These are phyloP conservation scores for Nidula niveotomentosa DNA, from an alignment of 1,284 basidiomycete species.

Conservation along the genomic window DNA sequence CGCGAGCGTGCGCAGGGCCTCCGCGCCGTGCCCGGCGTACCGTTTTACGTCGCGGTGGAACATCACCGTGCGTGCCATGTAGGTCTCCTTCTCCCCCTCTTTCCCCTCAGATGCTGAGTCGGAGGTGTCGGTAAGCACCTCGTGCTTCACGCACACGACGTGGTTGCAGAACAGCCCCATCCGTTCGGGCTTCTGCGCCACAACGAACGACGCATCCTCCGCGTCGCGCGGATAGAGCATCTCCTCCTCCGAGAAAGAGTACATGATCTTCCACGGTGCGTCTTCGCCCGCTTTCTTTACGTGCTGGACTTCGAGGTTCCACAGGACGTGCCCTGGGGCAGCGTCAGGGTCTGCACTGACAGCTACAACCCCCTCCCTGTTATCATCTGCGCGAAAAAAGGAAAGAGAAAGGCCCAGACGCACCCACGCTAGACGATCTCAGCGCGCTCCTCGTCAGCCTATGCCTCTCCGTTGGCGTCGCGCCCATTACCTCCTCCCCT, in stretches of 20 bases:
- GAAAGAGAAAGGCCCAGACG: background rate
- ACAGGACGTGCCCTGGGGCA: conserved; percentile 17
- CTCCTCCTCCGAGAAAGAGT: conserved; percentile 34
- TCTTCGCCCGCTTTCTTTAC: conserved; percentile 9
- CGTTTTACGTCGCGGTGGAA: conserved; percentile 24
- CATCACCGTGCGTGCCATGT: conserved; percentile 26
- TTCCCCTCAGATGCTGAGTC: background rate
- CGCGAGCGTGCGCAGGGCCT: conserved; percentile 20
- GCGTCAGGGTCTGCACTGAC: background rate
- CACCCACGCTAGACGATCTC: conserved; percentile 21
- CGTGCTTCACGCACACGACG: conserved; percentile 25
- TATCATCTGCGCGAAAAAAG: background rate
- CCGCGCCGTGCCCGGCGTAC: conserved; percentile 18
- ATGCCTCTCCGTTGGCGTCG: conserved; percentile 27
- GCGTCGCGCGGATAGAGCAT: conserved; percentile 25
- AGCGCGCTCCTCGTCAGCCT: conserved; percentile 15
- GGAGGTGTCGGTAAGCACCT: conserved; percentile 23
- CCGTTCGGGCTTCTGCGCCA: conserved; percentile 17
- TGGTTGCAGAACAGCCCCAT: conserved; percentile 26
- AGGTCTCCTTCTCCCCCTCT: conserved; percentile 5
- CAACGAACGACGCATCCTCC: conserved; percentile 23
- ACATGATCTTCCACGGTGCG: conserved; percentile 24
- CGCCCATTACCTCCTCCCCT: conserved; percentile 21
- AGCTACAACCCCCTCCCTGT: background rate
- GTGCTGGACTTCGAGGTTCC: conserved; percentile 29